Conservation (phyloP, 1,139 yeast genomes). For the Candida sojae region DNA sequence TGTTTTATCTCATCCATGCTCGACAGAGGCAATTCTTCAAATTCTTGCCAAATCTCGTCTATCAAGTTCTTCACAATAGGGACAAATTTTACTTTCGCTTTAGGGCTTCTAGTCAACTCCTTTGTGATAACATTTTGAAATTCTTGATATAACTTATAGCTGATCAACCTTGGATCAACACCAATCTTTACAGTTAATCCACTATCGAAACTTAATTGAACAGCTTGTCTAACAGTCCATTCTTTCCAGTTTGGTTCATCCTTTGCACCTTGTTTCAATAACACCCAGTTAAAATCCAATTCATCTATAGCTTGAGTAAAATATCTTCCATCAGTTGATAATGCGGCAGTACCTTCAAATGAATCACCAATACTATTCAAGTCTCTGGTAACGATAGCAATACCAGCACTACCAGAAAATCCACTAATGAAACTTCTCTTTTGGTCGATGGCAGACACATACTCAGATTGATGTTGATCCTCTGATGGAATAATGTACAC, state of each 20-base stretch:
- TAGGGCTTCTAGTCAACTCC: slow-evolving; percentile 20
- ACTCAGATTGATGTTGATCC: slow-evolving; percentile 94
- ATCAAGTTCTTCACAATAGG: slow-evolving; percentile 72
- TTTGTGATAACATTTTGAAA: slow-evolving; percentile 24
- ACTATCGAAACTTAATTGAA: slow-evolving; percentile 47
- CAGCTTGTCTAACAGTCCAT: slow-evolving; percentile 72
- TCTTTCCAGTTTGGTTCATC: slow-evolving; percentile 86
- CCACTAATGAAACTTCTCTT: slow-evolving; percentile 85
- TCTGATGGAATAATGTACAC: slow-evolving; percentile 87
- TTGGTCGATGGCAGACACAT: slow-evolving; percentile 78
- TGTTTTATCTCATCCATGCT: slow-evolving; percentile 38
- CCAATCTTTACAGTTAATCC: slow-evolving; percentile 46
- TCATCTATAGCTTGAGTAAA: slow-evolving; percentile 89
- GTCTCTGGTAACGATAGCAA: slow-evolving; percentile 83
- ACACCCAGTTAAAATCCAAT: slow-evolving; percentile 83
- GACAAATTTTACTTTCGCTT: slow-evolving; percentile 57
- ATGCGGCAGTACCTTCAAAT: slow-evolving; percentile 72
- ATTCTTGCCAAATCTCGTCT: slow-evolving; percentile 70
- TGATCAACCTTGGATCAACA: slow-evolving; percentile 65
- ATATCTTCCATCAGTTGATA: slow-evolving; percentile 94
- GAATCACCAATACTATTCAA: slow-evolving; percentile 54
- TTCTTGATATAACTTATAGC: slow-evolving; percentile 41
- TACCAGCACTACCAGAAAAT: slow-evolving; percentile 94
- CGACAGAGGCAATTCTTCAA: slow-evolving; percentile 51
- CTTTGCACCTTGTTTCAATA: slow-evolving; percentile 76